Conservation (phyloP, 2,329 filamentous ascomycete species). For the Trichoderma breve region DNA sequence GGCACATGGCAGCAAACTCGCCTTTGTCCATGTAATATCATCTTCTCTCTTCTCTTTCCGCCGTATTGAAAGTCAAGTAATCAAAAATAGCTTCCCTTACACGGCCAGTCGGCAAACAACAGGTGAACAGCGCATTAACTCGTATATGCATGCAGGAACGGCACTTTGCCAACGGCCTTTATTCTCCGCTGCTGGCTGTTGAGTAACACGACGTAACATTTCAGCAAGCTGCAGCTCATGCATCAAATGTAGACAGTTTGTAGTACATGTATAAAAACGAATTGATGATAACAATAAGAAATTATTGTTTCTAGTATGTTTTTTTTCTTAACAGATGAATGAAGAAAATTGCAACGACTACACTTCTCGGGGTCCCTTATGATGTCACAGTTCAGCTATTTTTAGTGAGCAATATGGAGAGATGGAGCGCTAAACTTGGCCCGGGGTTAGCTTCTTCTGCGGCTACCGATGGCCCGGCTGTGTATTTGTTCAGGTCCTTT, state of each 20-base stretch:
- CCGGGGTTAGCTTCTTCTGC: neutral
- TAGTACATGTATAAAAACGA: neutral
- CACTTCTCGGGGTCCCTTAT: neutral
- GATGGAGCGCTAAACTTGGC: neutral
- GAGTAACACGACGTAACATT: neutral
- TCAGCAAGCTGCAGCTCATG: neutral
- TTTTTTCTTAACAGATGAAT: neutral
- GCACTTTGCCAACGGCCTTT: neutral
- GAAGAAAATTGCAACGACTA: neutral
- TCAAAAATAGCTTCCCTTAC: neutral
- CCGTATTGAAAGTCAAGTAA: neutral
- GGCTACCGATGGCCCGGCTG: neutral
- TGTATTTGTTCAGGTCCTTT: neutral
- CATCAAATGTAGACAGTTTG: neutral
- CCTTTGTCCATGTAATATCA: neutral
- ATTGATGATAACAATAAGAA: neutral
- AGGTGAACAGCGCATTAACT: neutral
- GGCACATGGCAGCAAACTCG: neutral
- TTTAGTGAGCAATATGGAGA: neutral
- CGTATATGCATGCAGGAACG: slow-evolving; percentile 14
- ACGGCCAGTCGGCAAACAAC: neutral
- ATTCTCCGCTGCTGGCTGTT: slow-evolving; percentile 9
- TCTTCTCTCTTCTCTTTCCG: neutral
- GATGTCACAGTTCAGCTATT: neutral
- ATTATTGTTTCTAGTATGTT: neutral